Evolutionary conservation across 2,329 filamentous ascomycete genomes (phyloP).

Genomic region (Alternaria panax): DNA sequence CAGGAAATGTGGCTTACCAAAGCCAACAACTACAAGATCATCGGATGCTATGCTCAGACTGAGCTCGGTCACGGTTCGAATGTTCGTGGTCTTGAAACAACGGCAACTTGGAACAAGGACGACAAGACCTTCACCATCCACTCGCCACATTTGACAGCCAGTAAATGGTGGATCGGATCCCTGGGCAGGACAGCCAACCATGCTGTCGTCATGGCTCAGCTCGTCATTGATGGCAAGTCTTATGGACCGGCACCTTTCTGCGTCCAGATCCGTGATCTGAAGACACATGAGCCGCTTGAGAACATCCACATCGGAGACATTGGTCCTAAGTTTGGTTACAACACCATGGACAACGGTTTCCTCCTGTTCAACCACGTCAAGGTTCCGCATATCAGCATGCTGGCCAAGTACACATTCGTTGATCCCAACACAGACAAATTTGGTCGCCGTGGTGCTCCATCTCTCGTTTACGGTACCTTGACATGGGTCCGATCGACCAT

Average conservation of each 20-base stretch:
- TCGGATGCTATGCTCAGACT: conserved; percentile 83
- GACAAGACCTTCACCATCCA: conserved; percentile 79
- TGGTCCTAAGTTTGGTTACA: conserved; percentile 80
- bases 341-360: conserved; percentile 85
- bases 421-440: conserved; percentile 74
- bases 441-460: conserved; percentile 69
- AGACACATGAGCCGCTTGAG: conserved; percentile 58
- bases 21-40: conserved; percentile 73
- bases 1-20: conserved; percentile 74
- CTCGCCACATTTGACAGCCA: conserved; percentile 75
- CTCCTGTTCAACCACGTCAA: conserved; percentile 79
- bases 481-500: conserved; percentile 78
- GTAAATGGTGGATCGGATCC: conserved; percentile 87
- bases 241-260: conserved; percentile 81
- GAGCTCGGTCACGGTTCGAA: conserved; percentile 82
- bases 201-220: conserved; percentile 80
- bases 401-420: conserved; percentile 73
- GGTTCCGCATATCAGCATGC: conserved; percentile 76
- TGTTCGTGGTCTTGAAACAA: conserved; percentile 68
- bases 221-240: conserved; percentile 71
- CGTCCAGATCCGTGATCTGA: conserved; percentile 69
- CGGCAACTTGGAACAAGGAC: conserved; percentile 74
- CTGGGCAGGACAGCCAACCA: conserved; percentile 78
- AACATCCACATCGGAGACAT: conserved; percentile 77
- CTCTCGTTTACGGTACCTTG: conserved; percentile 76